These are phyloP conservation scores for Medakamo hakoo DNA, from an alignment of 139 green algal genomes.

Conservation along the genomic window DNA sequence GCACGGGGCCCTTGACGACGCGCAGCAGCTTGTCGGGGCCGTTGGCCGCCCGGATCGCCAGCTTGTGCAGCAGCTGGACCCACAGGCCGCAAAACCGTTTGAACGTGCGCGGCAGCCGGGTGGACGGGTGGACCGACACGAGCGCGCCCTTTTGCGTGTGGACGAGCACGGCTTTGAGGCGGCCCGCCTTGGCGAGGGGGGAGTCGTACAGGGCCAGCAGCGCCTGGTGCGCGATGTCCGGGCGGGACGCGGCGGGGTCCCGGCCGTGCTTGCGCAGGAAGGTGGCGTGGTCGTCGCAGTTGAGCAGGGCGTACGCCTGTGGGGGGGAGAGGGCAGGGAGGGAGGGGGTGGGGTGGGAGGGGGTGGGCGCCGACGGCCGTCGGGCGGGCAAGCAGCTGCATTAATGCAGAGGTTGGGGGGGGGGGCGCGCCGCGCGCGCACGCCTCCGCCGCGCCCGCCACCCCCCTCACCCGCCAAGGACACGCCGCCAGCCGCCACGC, in stretches of 20 bases:
- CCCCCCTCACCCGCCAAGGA: neutral
- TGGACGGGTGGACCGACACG: conserved; percentile 73
- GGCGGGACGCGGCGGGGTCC: conserved; percentile 72
- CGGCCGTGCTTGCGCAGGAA: conserved; percentile 74
- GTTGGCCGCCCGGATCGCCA: conserved; percentile 86
- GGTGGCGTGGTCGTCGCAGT: conserved; percentile 88
- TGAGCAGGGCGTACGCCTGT: conserved; percentile 73
- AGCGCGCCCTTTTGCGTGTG: conserved; percentile 84
- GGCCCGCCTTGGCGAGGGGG: conserved; percentile 85
- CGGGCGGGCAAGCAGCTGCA: too few relatives aligned
- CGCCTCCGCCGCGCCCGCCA: too few relatives aligned
- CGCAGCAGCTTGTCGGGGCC: conserved; percentile 89
- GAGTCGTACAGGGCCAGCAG: conserved; percentile 86
- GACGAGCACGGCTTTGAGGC: conserved; percentile 77
- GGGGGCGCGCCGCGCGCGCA: too few relatives aligned
- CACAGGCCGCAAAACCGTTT: conserved; percentile 87
- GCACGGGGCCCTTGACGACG: conserved; percentile 80
- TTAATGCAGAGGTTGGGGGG: neutral
- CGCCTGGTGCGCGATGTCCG: conserved; percentile 91
- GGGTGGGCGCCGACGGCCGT: neutral
- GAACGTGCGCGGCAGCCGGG: conserved; percentile 88
- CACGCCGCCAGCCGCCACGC: neutral
- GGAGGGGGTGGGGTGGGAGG: neutral
- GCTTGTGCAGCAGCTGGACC: conserved; percentile 95
- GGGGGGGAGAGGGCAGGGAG: neutral